Conservation (phyloP, 305 asterid species). For the Fraxinus angustifolia region DNA sequence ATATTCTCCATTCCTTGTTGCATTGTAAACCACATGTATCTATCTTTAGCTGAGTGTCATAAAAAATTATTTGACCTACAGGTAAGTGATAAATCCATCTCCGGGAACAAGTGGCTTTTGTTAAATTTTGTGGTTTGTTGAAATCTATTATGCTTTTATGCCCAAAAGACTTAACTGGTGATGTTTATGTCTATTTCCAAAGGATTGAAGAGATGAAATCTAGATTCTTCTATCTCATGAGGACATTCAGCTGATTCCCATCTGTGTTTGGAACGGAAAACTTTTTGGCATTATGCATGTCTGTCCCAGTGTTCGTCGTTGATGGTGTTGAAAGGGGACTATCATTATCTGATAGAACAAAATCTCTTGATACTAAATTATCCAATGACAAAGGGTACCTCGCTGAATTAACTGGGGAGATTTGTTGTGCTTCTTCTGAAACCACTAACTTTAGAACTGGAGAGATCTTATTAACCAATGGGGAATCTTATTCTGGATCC, state of each 20-base stretch:
- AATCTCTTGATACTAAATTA: constrained; percentile 43
- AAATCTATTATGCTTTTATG: not conserved
- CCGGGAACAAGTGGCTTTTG: not conserved
- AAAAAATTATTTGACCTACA: not conserved
- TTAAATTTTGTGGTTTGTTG: constrained; percentile 8
- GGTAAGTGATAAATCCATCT: not conserved
- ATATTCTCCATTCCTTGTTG: not conserved
- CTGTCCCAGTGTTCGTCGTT: constrained; percentile 72
- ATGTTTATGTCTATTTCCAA: not conserved
- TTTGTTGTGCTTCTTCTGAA: constrained; percentile 47
- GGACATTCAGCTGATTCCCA: constrained; percentile 21
- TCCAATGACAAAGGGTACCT: constrained; percentile 34
- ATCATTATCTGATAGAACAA: constrained; percentile 57
- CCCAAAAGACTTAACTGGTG: not conserved
- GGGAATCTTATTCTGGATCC: constrained; percentile 70
- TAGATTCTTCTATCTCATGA: constrained; percentile 24
- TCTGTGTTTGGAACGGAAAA: constrained; percentile 30
- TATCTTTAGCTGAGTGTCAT: not conserved
- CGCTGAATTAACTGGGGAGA: constrained; percentile 49
- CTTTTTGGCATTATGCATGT: constrained; percentile 69
- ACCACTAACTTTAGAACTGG: constrained; percentile 42
- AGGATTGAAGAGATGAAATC: constrained; percentile 19
- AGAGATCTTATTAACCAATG: constrained; percentile 50
- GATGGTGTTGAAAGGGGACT: constrained; percentile 45
- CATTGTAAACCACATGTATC: not conserved